These are phyloP conservation scores for Oxyria digyna DNA, from an alignment of 148 eudicot genomes.

Conservation along the genomic window DNA sequence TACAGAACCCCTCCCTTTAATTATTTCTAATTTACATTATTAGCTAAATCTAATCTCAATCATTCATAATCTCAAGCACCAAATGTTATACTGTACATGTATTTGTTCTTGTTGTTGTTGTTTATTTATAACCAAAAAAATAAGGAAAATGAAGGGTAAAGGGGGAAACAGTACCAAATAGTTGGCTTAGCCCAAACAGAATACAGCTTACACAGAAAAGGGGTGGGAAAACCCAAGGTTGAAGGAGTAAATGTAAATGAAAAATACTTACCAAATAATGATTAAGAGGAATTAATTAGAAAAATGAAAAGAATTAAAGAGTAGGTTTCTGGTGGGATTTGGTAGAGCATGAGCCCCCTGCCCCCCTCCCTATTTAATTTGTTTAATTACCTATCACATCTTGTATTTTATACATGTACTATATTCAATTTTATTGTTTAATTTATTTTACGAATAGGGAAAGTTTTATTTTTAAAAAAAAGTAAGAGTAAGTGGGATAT, in stretches of 20 bases:
- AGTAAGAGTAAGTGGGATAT: not conserved
- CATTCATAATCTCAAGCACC: not conserved
- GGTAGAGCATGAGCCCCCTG: constrained; percentile 4
- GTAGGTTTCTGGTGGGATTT: constrained; percentile 7
- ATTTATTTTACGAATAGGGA: not conserved
- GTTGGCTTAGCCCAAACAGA: constrained; percentile 4
- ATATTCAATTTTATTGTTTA: not conserved
- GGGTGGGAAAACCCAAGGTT: not conserved
- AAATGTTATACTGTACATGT: not conserved
- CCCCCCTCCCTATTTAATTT: not conserved
- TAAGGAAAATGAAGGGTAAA: not conserved
- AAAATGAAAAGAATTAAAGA: not conserved
- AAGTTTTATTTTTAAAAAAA: not conserved
- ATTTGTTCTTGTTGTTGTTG: no score
- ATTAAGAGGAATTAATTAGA: not conserved
- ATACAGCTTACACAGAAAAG: constrained; percentile 3
- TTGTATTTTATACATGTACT: not conserved
- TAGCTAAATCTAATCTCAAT: constrained; percentile 6
- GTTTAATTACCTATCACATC: constrained; percentile 5
- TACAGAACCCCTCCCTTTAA: not conserved
- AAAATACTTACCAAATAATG: not conserved
- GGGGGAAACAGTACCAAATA: not conserved
- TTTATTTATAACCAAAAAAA: no score
- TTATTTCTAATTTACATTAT: not conserved
- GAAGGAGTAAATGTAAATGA: not conserved